Evolutionary conservation across 1,284 basidiomycete species (phyloP).

Genomic region (Tilletia setariae): DNA sequence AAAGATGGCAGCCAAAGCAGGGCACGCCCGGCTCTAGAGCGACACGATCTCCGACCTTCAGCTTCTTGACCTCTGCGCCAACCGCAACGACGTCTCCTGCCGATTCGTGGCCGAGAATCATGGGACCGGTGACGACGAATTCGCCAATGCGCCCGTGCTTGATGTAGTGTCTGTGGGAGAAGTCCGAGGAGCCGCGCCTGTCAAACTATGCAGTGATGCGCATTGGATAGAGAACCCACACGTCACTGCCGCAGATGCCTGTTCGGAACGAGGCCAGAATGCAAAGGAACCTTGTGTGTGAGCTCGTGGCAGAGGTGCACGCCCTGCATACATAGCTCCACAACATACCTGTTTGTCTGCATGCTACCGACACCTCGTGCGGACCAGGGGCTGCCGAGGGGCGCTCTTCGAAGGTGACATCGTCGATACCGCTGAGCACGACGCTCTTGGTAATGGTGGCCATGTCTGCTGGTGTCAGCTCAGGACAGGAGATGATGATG

Average conservation of each 20-base stretch:
- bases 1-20: constrained; percentile 64
- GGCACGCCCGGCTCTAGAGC: constrained; percentile 77
- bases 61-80: constrained; percentile 67
- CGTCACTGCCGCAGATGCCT: constrained; percentile 73
- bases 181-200: neutral
- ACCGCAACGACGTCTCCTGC: constrained; percentile 63
- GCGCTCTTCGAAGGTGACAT: constrained; percentile 71
- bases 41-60: constrained; percentile 79
- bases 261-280: constrained; percentile 58
- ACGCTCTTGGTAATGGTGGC: constrained; percentile 76
- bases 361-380: constrained; percentile 79
- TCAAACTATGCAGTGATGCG: constrained; percentile 14
- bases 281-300: constrained; percentile 6
- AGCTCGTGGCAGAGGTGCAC: neutral
- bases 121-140: constrained; percentile 72
- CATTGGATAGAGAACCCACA: constrained; percentile 18
- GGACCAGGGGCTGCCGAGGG: constrained; percentile 65
- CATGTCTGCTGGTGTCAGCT: too few relatives aligned
- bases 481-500: too few relatives aligned
- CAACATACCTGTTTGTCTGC: constrained; percentile 66
- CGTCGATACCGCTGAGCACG: constrained; percentile 70
- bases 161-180: constrained; percentile 35
- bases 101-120: constrained; percentile 69
- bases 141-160: constrained; percentile 58
- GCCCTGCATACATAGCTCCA: too few relatives aligned